Conservation (phyloP, 2,329 filamentous ascomycete species). For the Mollisia scopiformis region DNA sequence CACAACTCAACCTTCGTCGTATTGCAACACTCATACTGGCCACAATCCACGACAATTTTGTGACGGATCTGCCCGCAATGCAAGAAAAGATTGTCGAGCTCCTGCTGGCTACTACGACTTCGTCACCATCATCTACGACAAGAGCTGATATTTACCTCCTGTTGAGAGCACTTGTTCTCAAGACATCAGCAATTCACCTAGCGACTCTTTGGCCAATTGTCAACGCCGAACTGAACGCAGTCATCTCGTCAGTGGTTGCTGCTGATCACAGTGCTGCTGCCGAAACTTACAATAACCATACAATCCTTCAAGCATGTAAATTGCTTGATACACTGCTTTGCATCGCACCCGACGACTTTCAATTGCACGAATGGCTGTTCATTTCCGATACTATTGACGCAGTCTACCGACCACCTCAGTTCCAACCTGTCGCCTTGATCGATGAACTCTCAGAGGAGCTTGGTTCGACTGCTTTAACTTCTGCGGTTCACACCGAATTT, state of each 20-base stretch:
- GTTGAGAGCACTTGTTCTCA: conserved; percentile 78
- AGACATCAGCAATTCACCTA: conserved; percentile 77
- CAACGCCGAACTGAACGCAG: conserved; percentile 81
- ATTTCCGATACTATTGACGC: conserved; percentile 97
- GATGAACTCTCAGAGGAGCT: conserved; percentile 85
- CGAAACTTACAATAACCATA: conserved; percentile 76
- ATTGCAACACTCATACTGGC: conserved; percentile 81
- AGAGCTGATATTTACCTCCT: conserved; percentile 90
- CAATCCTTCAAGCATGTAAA: conserved; percentile 90
- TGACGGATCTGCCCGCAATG: conserved; percentile 72
- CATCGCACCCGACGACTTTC: conserved; percentile 90
- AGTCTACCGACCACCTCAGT: conserved; percentile 76
- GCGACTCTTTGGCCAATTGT: conserved; percentile 88
- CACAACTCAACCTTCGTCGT: conserved; percentile 85
- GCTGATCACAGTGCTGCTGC: conserved; percentile 63
- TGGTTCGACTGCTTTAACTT: conserved; percentile 30
- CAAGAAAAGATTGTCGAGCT: conserved; percentile 87
- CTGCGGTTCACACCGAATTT: conserved; percentile 27
- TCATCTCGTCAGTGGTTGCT: conserved; percentile 74
- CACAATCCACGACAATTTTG: conserved; percentile 76
- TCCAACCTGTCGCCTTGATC: conserved; percentile 74
- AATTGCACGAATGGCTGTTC: conserved; percentile 97
- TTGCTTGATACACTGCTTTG: conserved; percentile 87
- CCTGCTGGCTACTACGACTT: conserved; percentile 79
- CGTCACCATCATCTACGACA: conserved; percentile 88